Evolutionary conservation across 805 yeast genomes (phyloP).

Genomic region (Maudiozyma saulgeensis): DNA sequence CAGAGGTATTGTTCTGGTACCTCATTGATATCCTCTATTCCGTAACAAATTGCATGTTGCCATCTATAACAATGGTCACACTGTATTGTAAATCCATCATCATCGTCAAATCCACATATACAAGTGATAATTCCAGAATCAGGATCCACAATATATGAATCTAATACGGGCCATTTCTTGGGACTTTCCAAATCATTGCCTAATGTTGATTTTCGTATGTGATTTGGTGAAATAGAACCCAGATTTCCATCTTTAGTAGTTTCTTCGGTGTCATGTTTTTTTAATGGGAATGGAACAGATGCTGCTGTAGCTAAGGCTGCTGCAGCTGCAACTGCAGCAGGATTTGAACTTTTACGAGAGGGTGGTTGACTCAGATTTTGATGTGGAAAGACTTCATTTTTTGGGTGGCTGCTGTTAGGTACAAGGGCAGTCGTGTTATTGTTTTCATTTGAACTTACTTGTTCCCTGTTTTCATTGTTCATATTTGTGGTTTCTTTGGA

Average conservation of each 20-base stretch:
- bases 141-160: constrained; percentile 55
- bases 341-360: constrained; percentile 1
- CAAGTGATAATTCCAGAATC: constrained; percentile 86
- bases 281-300: constrained; percentile 57
- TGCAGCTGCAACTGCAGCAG: constrained; percentile 46
- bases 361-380: neutral
- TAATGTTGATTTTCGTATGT: neutral
- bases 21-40: constrained; percentile 56
- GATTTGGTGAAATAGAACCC: neutral
- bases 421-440: neutral
- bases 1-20: constrained; percentile 81
- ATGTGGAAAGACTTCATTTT: neutral
- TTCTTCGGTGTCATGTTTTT: constrained; percentile 4
- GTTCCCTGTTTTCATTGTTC: neutral
- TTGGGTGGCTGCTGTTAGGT: neutral
- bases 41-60: constrained; percentile 94
- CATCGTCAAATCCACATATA: constrained; percentile 77
- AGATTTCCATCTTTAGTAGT: neutral
- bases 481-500: neutral
- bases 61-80: constrained; percentile 88
- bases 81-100: constrained; percentile 89
- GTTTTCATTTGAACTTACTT: neutral
- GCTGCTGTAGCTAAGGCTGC: constrained; percentile 81
- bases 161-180: constrained; percentile 26
- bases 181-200: neutral